A percentile compares a stretch with the other conserved stretches of the same genome.
Evolutionary conservation across 495 filamentous ascomycete genomes (phyloP).

Genomic region (Neurospora intermedia): DNA sequence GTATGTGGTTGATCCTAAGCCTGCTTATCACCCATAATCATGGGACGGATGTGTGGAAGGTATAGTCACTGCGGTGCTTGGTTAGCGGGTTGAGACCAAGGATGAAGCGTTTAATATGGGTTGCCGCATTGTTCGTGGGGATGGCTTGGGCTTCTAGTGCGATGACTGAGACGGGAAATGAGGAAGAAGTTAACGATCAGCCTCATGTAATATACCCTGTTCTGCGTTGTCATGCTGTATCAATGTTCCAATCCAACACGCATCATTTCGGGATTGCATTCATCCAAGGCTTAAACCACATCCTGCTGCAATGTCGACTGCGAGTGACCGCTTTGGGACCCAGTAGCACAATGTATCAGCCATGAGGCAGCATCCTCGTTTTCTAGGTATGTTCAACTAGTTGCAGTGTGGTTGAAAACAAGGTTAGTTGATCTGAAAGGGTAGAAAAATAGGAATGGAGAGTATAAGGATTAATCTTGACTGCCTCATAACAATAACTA

Average conservation of each 20-base stretch:
- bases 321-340: neutral
- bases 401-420: neutral
- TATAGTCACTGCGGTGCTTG: neutral
- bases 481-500: neutral
- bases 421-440: neutral
- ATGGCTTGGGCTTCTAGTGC: neutral
- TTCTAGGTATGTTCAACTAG: neutral
- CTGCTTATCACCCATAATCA: neutral
- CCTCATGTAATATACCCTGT: neutral
- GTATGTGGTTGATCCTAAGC: neutral
- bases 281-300: neutral
- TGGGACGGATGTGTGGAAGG: neutral
- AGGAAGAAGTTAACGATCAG: neutral
- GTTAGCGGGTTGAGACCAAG: neutral
- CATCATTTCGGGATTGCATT: neutral
- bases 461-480: neutral
- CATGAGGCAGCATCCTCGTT: neutral
- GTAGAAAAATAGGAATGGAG: neutral
- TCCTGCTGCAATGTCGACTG: neutral
- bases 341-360: neutral
- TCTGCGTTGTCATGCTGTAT: neutral
- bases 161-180: neutral
- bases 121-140: neutral
- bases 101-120: neutral
- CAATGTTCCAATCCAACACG: neutral